Percentiles rank a stretch among this genome's conserved stretches.
Conservation (phyloP, 2,329 filamentous ascomycete species). For the Talaromyces pinophilus region DNA sequence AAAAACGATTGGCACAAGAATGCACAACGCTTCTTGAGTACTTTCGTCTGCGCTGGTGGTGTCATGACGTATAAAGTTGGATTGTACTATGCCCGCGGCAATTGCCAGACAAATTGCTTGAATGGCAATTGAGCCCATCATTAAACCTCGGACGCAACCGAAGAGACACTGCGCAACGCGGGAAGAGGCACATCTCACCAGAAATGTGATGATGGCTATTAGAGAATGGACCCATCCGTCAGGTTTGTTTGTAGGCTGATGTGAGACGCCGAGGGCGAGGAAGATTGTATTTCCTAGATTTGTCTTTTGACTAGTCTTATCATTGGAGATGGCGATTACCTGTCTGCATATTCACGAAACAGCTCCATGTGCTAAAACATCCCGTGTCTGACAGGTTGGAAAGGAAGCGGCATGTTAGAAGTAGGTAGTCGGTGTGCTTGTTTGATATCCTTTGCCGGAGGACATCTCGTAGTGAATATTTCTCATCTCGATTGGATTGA, state of each 20-base stretch:
- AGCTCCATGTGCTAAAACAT: conserved; percentile 33
- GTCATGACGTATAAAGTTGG: not conserved
- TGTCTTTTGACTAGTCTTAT: not conserved
- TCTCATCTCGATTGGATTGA: not conserved
- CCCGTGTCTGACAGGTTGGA: conserved; percentile 31
- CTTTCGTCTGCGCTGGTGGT: not conserved
- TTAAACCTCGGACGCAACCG: not conserved
- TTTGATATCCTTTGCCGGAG: conserved; percentile 3
- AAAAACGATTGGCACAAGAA: not conserved
- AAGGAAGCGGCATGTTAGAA: conserved; percentile 29
- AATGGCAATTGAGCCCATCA: not conserved
- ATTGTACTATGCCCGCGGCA: not conserved
- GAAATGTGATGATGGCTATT: not conserved
- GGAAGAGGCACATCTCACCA: not conserved
- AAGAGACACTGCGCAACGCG: not conserved
- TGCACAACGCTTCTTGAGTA: not conserved
- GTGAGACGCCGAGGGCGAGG: not conserved
- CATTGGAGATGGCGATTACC: not conserved
- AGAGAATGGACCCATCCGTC: not conserved
- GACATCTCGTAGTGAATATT: not conserved
- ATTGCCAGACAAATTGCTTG: not conserved
- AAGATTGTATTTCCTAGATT: not conserved
- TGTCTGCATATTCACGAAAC: conserved; percentile 27
- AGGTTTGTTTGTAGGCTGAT: not conserved
- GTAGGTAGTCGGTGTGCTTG: not conserved